Conservation (phyloP, 345 rosid species). For the Syzygium grande region DNA sequence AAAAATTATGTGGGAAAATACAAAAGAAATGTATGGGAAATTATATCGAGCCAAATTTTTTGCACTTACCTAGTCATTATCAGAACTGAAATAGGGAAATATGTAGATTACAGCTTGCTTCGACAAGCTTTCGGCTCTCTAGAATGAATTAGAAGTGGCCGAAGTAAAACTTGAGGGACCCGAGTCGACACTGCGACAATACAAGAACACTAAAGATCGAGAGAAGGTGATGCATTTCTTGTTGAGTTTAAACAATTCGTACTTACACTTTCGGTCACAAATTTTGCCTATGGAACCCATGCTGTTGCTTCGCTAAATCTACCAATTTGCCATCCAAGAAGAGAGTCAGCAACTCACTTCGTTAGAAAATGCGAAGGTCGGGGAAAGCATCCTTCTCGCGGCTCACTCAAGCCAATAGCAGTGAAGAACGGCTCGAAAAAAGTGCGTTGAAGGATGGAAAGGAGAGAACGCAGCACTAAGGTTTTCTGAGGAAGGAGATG, state of each 20-base stretch:
- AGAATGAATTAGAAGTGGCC: background rate
- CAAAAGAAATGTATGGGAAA: background rate
- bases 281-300: background rate
- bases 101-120: background rate
- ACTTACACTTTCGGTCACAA: rapidly evolving
- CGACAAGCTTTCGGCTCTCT: background rate
- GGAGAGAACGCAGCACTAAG: background rate
- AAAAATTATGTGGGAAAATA: background rate
- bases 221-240: background rate
- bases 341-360: background rate
- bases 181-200: background rate
- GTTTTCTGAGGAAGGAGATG: too few relatives aligned
- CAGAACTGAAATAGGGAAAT: background rate
- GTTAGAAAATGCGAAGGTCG: rapidly evolving
- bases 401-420: rapidly evolving
- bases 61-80: background rate
- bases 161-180: background rate
- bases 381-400: background rate
- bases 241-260: background rate
- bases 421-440: rapidly evolving
- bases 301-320: background rate
- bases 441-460: background rate
- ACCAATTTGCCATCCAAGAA: too few relatives aligned
- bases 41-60: rapidly evolving
- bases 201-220: background rate